Evolutionary conservation across 306 rosid species (phyloP), one percentile per base, ranked within the genome.

Genomic region (Benincasa hispida): DNA sequence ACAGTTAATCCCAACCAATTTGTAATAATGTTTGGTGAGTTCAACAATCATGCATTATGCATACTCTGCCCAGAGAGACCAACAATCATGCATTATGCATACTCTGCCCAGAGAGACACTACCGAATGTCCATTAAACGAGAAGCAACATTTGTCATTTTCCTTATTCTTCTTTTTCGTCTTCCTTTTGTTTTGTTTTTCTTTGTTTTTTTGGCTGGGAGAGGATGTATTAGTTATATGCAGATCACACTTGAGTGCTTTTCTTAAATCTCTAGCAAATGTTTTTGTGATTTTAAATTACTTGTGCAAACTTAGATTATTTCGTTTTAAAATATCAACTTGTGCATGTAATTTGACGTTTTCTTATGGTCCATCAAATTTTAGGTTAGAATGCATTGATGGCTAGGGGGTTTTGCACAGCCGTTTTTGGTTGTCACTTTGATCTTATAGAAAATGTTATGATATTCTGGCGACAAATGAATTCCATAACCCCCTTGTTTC

Each of bases 401-500:
- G 21, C 35, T 68, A 42, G 54, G 28, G n/a, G 21, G n/a, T 50
- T 68, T 22, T 41, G n/a, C 74, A 42, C 35, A 7, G 5, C 39
- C 14, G 2, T 72, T 55, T 70, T 55, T 72, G 41, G 18, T 58
- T 42, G 13, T 72, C 0, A 27, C 39, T 69, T 39, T 67, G 28
- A 7, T 4, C 17, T 76, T 13, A 10, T 10, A 30, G 50, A 19
- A 30, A 72, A 79, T 75, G 28, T 45, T 15, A 22, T 76, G 34
- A 9, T 76, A 45, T 75, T 55, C 65, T 32, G 59, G 45, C 6
- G 24, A 28, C 39, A 54, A 32, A 74, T 82, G 74, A 67, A 65
- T 78, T 58, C 58, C 55, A 11, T 50, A 41, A 74, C 77, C 78
- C 76, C 10, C 60, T 75, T 62, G 19, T 55, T 48, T 54, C 69